Evolutionary conservation across 2,329 filamentous ascomycete genomes (phyloP), one percentile per base, ranked within the genome.

Genomic region (Fusarium pseudonygamai): DNA sequence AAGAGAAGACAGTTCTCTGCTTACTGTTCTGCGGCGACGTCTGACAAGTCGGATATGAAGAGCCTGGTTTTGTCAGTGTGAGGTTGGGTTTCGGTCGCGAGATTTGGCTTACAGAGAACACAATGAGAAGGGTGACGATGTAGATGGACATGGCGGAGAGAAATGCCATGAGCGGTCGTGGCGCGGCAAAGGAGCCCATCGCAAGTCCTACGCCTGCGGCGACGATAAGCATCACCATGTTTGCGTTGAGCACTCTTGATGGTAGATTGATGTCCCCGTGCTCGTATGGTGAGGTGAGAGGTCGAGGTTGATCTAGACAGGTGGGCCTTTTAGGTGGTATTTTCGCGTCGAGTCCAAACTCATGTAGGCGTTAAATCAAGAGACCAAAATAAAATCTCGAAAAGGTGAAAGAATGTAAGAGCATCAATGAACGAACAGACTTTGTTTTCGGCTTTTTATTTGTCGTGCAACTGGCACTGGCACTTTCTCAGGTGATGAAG

Each of bases 41-140:
- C 50, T 64, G 15, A 71, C 24, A 16, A 83, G 57, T 26, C 82
- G 78, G 4, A 79, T 66, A 56, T 82, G 81, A 2, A 81, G 77
- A 18, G 77, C 71, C 82, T 81, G 49, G 2, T 5, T 22, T 14
- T 18, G 58, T 72, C n/a, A 75, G 58, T 22, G 22, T 8, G 9
- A 32, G 14, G 71, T 22, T 36, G 11, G 42, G 22, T 18, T 4
- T 18, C 16, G 2, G 22, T 45, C 20, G 20, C 50, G 24, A 6
- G 45, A 36, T 18, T 55, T 28, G 28, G 28, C 77, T 63, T 73
- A 82, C 83, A 36, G 79, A 79, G 34, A 79, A 46, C 55, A 81
- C 82, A 53, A 82, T 75, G 60, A 71, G 20, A 5, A 79, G 56
- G 26, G 60, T 59, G n/a, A 79, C 62, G 53, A 79, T 64, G 46